phyloP scores from a whole-genome alignment of 495 filamentous ascomycete genomes.

The Stereocaulon alpinum region DNA sequence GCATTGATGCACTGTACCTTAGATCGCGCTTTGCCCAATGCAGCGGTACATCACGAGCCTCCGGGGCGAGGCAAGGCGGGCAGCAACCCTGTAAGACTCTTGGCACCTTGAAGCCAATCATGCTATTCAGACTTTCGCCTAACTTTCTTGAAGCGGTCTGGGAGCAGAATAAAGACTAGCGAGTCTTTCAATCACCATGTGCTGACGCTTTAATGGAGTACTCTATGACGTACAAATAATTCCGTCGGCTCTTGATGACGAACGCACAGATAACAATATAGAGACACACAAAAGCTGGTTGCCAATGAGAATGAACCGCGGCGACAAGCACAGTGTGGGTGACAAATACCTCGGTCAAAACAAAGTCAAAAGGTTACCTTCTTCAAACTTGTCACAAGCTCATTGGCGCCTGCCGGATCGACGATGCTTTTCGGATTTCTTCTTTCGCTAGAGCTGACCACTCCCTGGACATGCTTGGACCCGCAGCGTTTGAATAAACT shows the following conservation, averaged over 20 bases:
- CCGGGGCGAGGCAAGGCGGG: neutral
- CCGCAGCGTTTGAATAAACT: neutral
- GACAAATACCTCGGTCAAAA: neutral
- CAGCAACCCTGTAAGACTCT: neutral
- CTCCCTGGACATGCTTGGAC: neutral
- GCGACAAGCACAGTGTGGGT: neutral
- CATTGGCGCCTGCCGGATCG: conserved; percentile 17
- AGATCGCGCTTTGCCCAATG: conserved; percentile 2
- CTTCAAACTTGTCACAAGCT: neutral
- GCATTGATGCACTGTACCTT: no score
- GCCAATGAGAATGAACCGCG: neutral
- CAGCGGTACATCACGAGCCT: neutral
- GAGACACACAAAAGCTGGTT: no score
- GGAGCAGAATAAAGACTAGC: no score
- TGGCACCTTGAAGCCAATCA: no score
- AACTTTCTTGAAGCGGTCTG: no score
- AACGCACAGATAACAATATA: no score
- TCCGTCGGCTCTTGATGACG: no score
- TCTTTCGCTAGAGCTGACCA: neutral
- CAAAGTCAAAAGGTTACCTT: neutral
- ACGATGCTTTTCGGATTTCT: neutral
- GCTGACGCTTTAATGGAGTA: no score
- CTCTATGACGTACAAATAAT: neutral
- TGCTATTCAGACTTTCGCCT: no score
- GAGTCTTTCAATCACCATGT: no score